Percentiles rank a stretch among this genome's conserved stretches.
These are phyloP conservation scores for Colletotrichum orbiculare DNA, from an alignment of 2,329 filamentous ascomycete genomes.

Conservation along the genomic window DNA sequence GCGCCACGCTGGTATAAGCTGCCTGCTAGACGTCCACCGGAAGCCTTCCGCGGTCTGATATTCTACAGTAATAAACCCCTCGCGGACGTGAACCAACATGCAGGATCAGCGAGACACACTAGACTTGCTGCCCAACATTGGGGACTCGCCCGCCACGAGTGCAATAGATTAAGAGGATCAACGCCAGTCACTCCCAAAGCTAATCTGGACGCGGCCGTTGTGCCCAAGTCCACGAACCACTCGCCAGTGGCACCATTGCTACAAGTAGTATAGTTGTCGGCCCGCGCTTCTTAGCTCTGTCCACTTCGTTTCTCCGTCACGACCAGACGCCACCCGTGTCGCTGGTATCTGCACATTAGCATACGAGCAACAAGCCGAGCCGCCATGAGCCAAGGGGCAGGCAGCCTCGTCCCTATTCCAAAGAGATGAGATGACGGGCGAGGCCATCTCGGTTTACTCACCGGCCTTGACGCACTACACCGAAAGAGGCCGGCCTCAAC, in stretches of 20 bases:
- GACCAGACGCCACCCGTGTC: constrained; percentile 20
- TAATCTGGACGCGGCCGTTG: not conserved
- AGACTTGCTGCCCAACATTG: not conserved
- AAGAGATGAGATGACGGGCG: constrained; percentile 4
- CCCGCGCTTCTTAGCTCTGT: constrained; percentile 15
- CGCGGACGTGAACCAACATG: constrained; percentile 13
- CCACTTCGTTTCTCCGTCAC: constrained; percentile 15
- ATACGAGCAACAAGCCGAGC: not conserved
- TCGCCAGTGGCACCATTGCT: not conserved
- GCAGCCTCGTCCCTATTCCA: not conserved
- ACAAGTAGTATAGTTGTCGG: constrained; percentile 12
- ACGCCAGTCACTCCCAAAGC: not conserved
- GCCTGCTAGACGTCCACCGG: not conserved
- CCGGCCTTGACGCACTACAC: constrained; percentile 4
- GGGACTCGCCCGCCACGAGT: not conserved
- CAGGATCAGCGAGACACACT: constrained; percentile 10
- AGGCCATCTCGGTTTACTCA: constrained; percentile 3
- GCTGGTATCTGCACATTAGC: constrained; percentile 17
- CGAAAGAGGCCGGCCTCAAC: constrained; percentile 4
- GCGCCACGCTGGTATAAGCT: no score
- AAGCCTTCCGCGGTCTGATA: constrained; percentile 17
- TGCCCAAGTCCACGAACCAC: constrained; percentile 8
- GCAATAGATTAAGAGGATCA: not conserved
- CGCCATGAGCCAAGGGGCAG: not conserved
- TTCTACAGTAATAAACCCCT: not conserved